Evolutionary conservation across 2,329 filamentous ascomycete species (phyloP), one percentile per base, ranked within the genome.

Genomic region (Cordyceps cateniannulata): DNA sequence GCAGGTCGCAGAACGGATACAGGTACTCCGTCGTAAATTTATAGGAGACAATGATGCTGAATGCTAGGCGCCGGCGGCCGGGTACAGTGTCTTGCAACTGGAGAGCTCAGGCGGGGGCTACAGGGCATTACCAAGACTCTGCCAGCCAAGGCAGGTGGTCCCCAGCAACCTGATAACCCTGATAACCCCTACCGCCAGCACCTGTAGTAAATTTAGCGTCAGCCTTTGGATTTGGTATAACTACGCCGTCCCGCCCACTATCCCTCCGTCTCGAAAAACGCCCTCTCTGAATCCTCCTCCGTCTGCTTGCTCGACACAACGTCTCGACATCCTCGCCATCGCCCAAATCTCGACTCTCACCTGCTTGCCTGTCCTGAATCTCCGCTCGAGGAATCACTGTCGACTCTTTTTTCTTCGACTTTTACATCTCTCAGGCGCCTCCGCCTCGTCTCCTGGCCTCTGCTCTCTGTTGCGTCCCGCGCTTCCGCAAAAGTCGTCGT

Each of bases 401-500:
- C 29, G 22, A 22, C 35, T 12, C 20, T 49, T 48, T 22, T 40
- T 57, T 57, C 8, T 3, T 24, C 52, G 18, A 54, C 24, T 22
- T 7, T 16, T 54, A 2, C 18, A 2, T 27, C 24, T 18, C 40
- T 5, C 14, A 20, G 44, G n/a, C 53, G 16, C 12, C 53, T 18
- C 14, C n/a, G 47, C 18, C 27, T 29, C 32, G 47, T n/a, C n/a
- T 18, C 27, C 18, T 29, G 25, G 27, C n/a, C 55, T 16, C 48
- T 32, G 10, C 8, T 18, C 18, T 25, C 7, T 42, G 3, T 22
- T 16, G 4, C 42, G 6, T 48, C n/a, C 56, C 48, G 47, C 27
- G 47, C 35, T 58, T 25, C 55, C 35, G 45, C 22, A 58, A 58
- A 59, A 59, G 56, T 59, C 56, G 56, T 59, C 56, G 56, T 59